Evolutionary conservation across 108 stramenopile genomes (phyloP), one percentile per base, ranked within the genome.

Genomic region (Stephanodiscus minutulus): DNA sequence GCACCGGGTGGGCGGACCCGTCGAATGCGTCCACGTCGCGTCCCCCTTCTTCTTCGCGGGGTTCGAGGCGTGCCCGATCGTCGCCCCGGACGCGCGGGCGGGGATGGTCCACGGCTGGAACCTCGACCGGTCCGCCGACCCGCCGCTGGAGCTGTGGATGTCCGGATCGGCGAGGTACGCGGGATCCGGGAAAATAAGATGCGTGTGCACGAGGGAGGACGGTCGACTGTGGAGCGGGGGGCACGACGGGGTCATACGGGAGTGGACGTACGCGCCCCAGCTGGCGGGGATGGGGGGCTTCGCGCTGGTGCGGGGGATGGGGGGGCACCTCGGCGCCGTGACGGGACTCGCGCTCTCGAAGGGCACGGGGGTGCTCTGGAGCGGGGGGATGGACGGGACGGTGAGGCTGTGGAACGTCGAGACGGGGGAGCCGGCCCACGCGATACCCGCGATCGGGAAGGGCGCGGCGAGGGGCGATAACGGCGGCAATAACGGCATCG

Each of bases 71-170:
- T 82, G 53, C 68, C 86, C 64, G 39, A 63, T 54, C 33, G 64
- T 61, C 59, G 47, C 71, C 79, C 29, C 93, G 7, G 80, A 82
- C 65, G 82, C 82, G 10, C 78, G 77, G 10, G 91, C 87, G 9
- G 93, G 93, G 4, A 92, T 95, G 91, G 74, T 89, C 44, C 88
- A 91, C 64, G 87, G 83, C 8, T 95, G 93, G 93, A 91, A 95
- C 53, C 69, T 95, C 36, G 71, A 70, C 65, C 72, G 76, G 41
- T 82, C 93, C 7, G 55, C 58, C 35, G 86, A 88, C 39, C 91
- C 93, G 8, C 93, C 93, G 5, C 46, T 95, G 78, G 93, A 95
- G 55, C 82, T 92, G 25, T 88, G 87, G 61, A 86, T 95, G 83
- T 53, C 87, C 4, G 62, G 69, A 35, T 50, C 76, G 9, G 66